Conservation (phyloP, 2,329 filamentous ascomycete genomes). For the Triangularia setosa region DNA sequence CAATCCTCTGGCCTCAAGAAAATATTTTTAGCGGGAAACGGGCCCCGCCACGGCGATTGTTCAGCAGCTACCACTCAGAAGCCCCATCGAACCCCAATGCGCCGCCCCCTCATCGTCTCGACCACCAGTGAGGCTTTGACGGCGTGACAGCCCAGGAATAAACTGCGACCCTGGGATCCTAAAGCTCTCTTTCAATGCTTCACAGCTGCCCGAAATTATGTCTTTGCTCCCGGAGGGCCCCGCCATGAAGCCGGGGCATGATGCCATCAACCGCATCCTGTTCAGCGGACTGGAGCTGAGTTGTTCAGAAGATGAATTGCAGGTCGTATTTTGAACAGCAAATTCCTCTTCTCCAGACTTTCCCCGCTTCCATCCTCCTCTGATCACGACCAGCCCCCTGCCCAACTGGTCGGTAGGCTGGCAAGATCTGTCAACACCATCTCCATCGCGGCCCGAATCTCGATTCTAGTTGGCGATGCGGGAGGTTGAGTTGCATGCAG, state of each 20-base stretch:
- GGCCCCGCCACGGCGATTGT: slow-evolving; percentile 9
- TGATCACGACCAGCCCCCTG: background rate
- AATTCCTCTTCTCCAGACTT: background rate
- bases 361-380: background rate
- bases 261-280: background rate
- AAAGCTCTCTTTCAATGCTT: background rate
- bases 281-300: background rate
- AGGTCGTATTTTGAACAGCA: background rate
- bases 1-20: background rate
- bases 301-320: background rate
- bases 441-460: background rate
- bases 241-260: background rate
- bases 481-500: background rate
- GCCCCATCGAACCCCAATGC: slow-evolving; percentile 4
- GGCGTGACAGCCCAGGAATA: background rate
- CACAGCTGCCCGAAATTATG: background rate
- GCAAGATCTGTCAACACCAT: background rate
- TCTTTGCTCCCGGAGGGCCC: background rate
- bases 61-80: background rate
- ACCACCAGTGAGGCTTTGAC: slow-evolving; percentile 4
- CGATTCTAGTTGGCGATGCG: background rate
- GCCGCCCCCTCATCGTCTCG: slow-evolving; percentile 13
- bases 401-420: background rate
- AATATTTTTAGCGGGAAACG: slow-evolving; percentile 20
- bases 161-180: background rate